phyloP scores from a whole-genome alignment of 176 grass and related monocot species.

The Olyra latifolia region DNA sequence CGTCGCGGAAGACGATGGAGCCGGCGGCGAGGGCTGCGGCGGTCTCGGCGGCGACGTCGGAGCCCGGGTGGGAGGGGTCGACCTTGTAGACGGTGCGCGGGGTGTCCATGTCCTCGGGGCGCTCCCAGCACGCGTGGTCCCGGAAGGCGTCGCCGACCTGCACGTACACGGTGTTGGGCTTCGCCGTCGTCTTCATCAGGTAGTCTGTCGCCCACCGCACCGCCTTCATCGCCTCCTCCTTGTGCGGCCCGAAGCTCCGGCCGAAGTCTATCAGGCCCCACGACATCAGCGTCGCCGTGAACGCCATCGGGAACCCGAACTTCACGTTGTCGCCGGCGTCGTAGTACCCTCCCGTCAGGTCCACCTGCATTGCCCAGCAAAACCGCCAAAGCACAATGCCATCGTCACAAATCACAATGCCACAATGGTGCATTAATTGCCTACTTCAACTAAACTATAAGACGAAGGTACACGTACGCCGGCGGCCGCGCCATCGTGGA shows the following conservation, averaged over 20 bases:
- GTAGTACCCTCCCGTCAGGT: conserved; percentile 90
- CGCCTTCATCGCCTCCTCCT: conserved; percentile 55
- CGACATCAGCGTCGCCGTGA: conserved; percentile 89
- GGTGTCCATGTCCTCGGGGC: conserved; percentile 98
- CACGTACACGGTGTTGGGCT: conserved; percentile 70
- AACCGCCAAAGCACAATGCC: conserved; percentile 32
- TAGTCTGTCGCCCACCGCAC: conserved; percentile 90
- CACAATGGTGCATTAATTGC: not conserved
- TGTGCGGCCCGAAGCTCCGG: conserved; percentile 61
- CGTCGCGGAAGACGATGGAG: conserved; percentile 82
- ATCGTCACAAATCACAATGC: conserved; percentile 26
- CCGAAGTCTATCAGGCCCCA: conserved; percentile 95
- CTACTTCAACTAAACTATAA: not conserved
- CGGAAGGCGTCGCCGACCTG: conserved; percentile 80
- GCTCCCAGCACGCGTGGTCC: conserved; percentile 90
- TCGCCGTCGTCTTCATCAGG: conserved; percentile 67
- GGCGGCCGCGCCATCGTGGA: conserved; percentile 66
- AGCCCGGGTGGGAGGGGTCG: conserved; percentile 72
- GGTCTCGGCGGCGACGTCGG: conserved; percentile 89
- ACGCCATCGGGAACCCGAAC: conserved; percentile 98
- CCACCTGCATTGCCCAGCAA: conserved; percentile 51
- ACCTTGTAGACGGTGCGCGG: conserved; percentile 83
- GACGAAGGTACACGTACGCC: conserved; percentile 35
- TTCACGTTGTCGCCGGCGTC: conserved; percentile 97
- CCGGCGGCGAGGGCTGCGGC: conserved; percentile 85